These are phyloP conservation scores for Amylostereum chailletii DNA, from an alignment of 1,284 basidiomycete species.

Conservation along the genomic window DNA sequence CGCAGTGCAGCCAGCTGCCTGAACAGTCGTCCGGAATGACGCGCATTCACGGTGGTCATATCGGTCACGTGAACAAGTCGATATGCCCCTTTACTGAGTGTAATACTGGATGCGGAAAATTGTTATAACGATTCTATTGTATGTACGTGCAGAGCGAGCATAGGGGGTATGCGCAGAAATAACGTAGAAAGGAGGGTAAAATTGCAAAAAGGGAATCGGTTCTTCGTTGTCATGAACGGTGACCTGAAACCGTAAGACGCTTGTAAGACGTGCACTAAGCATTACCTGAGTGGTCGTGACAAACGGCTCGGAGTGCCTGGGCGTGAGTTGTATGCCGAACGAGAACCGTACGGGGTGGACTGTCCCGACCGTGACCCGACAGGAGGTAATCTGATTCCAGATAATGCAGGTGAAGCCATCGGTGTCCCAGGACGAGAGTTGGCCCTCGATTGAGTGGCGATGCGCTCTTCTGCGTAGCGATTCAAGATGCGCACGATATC, in stretches of 20 bases:
- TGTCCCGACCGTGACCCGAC: slow-evolving; percentile 36
- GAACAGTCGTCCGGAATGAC: too few species aligned
- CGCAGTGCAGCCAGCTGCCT: too few species aligned
- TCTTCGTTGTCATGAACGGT: background rate
- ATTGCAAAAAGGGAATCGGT: too few species aligned
- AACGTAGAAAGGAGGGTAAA: too few species aligned
- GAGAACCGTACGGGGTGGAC: slow-evolving; percentile 41
- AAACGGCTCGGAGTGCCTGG: slow-evolving; percentile 58
- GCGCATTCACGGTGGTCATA: too few species aligned
- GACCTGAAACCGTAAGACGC: too few species aligned
- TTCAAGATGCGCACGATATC: slow-evolving; percentile 69
- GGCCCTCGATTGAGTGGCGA: slow-evolving; percentile 41
- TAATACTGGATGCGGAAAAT: too few species aligned
- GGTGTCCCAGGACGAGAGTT: slow-evolving; percentile 63
- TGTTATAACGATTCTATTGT: too few species aligned
- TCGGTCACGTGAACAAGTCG: too few species aligned
- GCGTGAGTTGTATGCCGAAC: slow-evolving; percentile 46
- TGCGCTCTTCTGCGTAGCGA: slow-evolving; percentile 53
- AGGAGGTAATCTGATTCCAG: slow-evolving; percentile 23
- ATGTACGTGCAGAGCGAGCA: too few species aligned
- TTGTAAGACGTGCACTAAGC: background rate
- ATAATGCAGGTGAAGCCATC: slow-evolving; percentile 33
- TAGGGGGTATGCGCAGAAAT: too few species aligned
- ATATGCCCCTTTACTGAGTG: too few species aligned
- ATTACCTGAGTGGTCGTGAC: slow-evolving; percentile 9